Conservation (phyloP, 1,139 yeast genomes). For the Taphrina pruni region DNA sequence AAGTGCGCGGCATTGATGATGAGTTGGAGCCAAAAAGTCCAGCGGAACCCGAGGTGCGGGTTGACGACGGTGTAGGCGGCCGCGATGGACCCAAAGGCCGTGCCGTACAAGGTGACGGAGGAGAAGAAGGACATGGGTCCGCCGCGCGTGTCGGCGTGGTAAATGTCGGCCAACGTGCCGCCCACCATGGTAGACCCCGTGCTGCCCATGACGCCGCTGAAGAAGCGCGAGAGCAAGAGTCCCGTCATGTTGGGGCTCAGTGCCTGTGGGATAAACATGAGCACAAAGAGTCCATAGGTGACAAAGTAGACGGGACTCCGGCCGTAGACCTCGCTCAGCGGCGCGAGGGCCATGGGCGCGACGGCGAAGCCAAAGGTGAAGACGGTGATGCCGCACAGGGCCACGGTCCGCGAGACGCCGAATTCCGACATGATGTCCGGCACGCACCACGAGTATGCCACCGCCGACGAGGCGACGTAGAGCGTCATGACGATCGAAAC, state of each 20-base stretch:
- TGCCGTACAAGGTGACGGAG: conserved; percentile 66
- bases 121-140: conserved; percentile 66
- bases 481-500: conserved; percentile 27
- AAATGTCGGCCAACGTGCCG: conserved; percentile 77
- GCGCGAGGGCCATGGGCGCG: conserved; percentile 81
- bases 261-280: conserved; percentile 67
- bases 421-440: conserved; percentile 26
- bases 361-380: conserved; percentile 50
- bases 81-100: conserved; percentile 66
- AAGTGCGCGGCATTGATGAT: conserved; percentile 62
- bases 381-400: conserved; percentile 35
- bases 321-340: conserved; percentile 65
- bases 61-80: conserved; percentile 63
- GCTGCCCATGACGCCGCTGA: conserved; percentile 75
- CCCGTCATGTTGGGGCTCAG: conserved; percentile 61
- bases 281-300: conserved; percentile 60
- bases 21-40: conserved; percentile 65
- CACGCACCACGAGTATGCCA: conserved; percentile 28
- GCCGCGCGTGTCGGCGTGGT: conserved; percentile 69
- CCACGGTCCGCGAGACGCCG: conserved; percentile 38
- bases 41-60: conserved; percentile 64
- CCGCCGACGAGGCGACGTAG: conserved; percentile 34
- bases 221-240: conserved; percentile 62
- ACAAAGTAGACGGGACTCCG: conserved; percentile 68
- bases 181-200: conserved; percentile 89